Conservation (phyloP, 2,329 filamentous ascomycete species). For the Alternaria infectoria region DNA sequence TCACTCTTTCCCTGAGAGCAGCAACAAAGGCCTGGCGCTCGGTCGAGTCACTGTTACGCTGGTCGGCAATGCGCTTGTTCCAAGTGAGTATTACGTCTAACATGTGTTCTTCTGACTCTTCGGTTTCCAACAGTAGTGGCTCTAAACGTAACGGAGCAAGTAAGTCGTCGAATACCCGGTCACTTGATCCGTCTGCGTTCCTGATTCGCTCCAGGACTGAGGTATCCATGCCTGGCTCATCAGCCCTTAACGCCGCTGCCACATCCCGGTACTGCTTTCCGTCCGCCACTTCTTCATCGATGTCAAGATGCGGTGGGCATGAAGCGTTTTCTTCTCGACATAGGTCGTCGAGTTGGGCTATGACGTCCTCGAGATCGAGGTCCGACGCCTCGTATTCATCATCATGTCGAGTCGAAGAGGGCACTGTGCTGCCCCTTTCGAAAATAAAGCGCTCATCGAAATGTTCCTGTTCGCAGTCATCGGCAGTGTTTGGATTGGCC, state of each 20-base stretch:
- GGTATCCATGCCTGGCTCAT: slow-evolving; percentile 14
- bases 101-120: slow-evolving; percentile 23
- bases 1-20: slow-evolving; percentile 14
- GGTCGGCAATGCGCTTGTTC: slow-evolving; percentile 18
- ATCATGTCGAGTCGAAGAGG: neutral
- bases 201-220: slow-evolving; percentile 20
- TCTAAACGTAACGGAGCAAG: slow-evolving; percentile 17
- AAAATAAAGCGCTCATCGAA: neutral
- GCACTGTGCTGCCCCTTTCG: neutral
- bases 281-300: neutral
- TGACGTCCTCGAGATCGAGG: neutral
- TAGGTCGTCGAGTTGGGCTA: neutral
- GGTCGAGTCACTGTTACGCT: neutral
- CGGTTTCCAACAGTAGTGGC: neutral
- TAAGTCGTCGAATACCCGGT: slow-evolving; percentile 23
- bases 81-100: slow-evolving; percentile 21
- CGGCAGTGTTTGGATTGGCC: neutral
- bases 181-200: slow-evolving; percentile 15
- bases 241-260: neutral
- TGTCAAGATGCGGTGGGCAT: neutral
- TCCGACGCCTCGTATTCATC: neutral
- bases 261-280: neutral
- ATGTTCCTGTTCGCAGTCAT: neutral
- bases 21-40: slow-evolving; percentile 9
- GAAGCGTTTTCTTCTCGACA: neutral